Conservation (phyloP, 306 rosid species). For the Potentilla sterilis region DNA sequence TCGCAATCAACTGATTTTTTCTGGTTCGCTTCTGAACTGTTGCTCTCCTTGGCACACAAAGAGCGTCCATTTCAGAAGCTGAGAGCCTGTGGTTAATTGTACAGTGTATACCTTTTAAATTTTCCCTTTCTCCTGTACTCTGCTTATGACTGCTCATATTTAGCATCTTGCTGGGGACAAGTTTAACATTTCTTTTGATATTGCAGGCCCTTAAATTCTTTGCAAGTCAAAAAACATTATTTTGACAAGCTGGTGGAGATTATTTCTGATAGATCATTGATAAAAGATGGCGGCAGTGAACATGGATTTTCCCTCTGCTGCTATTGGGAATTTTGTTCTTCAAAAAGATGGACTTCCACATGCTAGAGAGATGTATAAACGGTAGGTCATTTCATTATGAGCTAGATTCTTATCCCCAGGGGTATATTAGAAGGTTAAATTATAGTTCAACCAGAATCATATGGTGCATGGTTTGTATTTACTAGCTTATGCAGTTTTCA, state of each 20-base stretch:
- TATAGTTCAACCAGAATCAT: neutral
- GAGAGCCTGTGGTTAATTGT: no score
- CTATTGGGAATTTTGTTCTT: slow-evolving; percentile 59
- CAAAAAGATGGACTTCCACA: slow-evolving; percentile 71
- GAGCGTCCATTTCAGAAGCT: no score
- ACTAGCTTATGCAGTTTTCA: slow-evolving; percentile 11
- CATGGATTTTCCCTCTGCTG: slow-evolving; percentile 75
- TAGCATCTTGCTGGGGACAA: no score
- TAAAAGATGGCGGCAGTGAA: slow-evolving; percentile 72
- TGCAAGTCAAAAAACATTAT: slow-evolving; percentile 49
- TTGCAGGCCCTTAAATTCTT: slow-evolving; percentile 75
- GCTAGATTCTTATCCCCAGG: neutral
- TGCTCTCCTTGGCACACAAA: no score
- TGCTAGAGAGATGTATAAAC: slow-evolving; percentile 73
- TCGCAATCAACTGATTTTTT: no score
- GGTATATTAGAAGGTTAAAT: neutral
- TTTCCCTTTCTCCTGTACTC: no score
- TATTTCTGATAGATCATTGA: slow-evolving; percentile 51
- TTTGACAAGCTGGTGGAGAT: slow-evolving; percentile 74
- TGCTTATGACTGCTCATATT: no score
- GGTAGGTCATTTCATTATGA: slow-evolving; percentile 41
- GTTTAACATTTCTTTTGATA: slow-evolving; percentile 2
- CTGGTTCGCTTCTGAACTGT: no score
- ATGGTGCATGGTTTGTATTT: neutral
- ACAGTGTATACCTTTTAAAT: no score